Conservation (phyloP, 2,329 filamentous ascomycete genomes). For the Ascosphaera apis region DNA sequence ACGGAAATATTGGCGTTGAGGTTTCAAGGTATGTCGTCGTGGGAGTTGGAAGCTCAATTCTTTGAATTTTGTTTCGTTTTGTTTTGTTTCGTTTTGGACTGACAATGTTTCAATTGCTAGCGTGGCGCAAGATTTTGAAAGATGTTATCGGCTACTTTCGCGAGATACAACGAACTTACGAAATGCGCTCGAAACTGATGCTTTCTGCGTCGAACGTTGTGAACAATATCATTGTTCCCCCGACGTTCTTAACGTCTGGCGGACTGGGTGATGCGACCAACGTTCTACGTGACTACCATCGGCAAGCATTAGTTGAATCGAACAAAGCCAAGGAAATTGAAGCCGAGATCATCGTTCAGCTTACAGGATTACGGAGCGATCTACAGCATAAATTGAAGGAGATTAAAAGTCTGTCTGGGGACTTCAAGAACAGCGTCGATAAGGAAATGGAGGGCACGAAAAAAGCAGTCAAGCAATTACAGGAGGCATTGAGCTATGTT, state of each 20-base stretch:
- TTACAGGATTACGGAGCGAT: constrained; percentile 69
- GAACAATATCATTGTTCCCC: constrained; percentile 53
- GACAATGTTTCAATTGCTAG: constrained; percentile 21
- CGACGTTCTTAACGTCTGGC: constrained; percentile 53
- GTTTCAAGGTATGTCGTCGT: constrained; percentile 49
- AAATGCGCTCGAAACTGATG: constrained; percentile 59
- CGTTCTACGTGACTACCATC: constrained; percentile 63
- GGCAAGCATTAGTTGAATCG: constrained; percentile 52
- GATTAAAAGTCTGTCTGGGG: constrained; percentile 76
- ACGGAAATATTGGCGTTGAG: constrained; percentile 70
- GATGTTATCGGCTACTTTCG: constrained; percentile 85
- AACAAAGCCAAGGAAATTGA: constrained; percentile 82
- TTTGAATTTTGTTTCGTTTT: constrained; percentile 2
- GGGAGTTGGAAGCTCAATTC: not conserved
- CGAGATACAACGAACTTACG: constrained; percentile 76
- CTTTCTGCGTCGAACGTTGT: constrained; percentile 64
- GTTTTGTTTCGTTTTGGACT: not conserved
- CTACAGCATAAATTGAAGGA: constrained; percentile 94
- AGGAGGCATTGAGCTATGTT: constrained; percentile 56
- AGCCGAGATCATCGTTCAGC: constrained; percentile 67
- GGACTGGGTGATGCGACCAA: constrained; percentile 75
- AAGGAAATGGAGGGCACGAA: constrained; percentile 78
- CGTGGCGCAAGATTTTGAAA: constrained; percentile 88
- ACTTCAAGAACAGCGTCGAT: constrained; percentile 92
- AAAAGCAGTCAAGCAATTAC: constrained; percentile 55